phyloP scores from a whole-genome alignment of 208 protist genomes.

The Borovskyia barvae region DNA sequence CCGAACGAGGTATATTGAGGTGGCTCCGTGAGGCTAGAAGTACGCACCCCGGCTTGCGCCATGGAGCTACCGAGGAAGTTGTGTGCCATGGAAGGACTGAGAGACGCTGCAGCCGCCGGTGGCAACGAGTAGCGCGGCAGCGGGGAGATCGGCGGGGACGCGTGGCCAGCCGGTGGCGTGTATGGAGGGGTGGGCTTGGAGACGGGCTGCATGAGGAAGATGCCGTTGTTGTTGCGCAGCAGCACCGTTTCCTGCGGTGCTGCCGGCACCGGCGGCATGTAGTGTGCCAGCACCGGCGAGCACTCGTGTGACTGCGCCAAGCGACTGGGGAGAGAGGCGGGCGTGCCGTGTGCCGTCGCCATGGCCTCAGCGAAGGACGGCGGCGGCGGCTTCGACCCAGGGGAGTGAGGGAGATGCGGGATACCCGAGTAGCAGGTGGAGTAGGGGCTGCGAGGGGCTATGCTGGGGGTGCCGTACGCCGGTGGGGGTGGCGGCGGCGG shows the following conservation, averaged over 20 bases:
- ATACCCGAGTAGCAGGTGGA: constrained; percentile 41
- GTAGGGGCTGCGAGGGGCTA: constrained; percentile 27
- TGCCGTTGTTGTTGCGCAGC: constrained; percentile 77
- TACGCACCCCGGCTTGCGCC: constrained; percentile 18
- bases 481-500: constrained; percentile 30
- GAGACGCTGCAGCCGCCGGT: constrained; percentile 33
- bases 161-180: constrained; percentile 42
- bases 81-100: constrained; percentile 16
- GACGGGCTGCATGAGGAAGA: constrained; percentile 73
- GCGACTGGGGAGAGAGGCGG: constrained; percentile 17
- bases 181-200: constrained; percentile 69
- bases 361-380: constrained; percentile 76
- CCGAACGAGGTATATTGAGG: constrained; percentile 30
- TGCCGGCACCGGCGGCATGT: constrained; percentile 61
- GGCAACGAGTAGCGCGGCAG: constrained; percentile 76
- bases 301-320: constrained; percentile 34
- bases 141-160: constrained; percentile 64
- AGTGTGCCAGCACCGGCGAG: constrained; percentile 56
- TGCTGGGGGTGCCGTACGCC: constrained; percentile 29
- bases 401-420: constrained; percentile 17
- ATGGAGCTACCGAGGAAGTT: constrained; percentile 34
- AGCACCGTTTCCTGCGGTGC: constrained; percentile 67
- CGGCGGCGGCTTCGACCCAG: constrained; percentile 37
- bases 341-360: constrained; percentile 32
- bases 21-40: constrained; percentile 17